Percentiles rank a stretch among this genome's conserved stretches.
phyloP scores from a whole-genome alignment of 129 eudicot species.

The Deinandra increscens region DNA sequence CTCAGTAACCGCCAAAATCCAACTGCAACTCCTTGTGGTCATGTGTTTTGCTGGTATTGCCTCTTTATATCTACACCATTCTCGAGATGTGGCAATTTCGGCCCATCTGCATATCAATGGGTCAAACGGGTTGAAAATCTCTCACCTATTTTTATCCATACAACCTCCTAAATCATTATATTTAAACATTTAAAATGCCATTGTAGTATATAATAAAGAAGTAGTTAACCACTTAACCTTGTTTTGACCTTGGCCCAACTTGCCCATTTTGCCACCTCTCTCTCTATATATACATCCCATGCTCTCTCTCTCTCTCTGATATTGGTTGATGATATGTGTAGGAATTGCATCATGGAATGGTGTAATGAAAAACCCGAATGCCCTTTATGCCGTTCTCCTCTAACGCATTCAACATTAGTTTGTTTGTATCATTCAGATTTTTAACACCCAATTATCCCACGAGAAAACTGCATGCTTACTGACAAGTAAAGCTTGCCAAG shows the following conservation, averaged over 20 bases:
- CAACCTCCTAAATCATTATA: background rate
- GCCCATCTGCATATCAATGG: background rate
- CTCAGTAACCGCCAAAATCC: slow-evolving; percentile 93
- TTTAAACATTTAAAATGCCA: background rate
- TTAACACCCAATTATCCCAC: slow-evolving; percentile 30
- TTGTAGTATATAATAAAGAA: background rate
- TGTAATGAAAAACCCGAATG: slow-evolving; percentile 95
- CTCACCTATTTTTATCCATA: background rate
- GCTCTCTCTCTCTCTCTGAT: background rate
- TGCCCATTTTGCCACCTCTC: background rate
- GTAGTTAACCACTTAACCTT: background rate
- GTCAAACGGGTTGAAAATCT: background rate
- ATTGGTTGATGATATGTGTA: slow-evolving; percentile 30
- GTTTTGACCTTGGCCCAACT: background rate
- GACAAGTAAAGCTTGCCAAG: slow-evolving; percentile 18
- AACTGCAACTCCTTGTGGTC: slow-evolving; percentile 98
- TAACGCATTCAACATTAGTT: slow-evolving; percentile 80
- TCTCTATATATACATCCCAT: background rate
- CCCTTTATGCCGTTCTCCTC: slow-evolving; percentile 85
- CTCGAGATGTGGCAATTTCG: slow-evolving; percentile 1
- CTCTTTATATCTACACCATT: slow-evolving; percentile 4
- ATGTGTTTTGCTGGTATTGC: slow-evolving; percentile 93
- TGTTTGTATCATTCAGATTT: slow-evolving; percentile 92
- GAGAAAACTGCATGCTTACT: background rate
- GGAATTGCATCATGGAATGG: slow-evolving; percentile 99